Evolutionary conservation across 2,329 filamentous ascomycete species (phyloP), one percentile per base, ranked within the genome.

Genomic region (Xylaria sp.): DNA sequence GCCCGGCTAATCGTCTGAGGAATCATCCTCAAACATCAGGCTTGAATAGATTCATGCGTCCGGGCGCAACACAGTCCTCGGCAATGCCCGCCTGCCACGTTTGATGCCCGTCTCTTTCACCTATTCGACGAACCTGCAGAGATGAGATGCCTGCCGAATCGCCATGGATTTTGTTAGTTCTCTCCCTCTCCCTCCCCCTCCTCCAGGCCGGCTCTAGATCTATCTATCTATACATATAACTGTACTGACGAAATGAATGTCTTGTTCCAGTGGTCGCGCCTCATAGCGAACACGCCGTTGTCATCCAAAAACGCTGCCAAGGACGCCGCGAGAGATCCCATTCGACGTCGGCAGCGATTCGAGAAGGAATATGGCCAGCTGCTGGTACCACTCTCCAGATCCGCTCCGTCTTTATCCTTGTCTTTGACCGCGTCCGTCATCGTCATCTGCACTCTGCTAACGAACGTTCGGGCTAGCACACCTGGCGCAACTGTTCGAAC

Each of bases 351-450:
- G 70, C 86, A 90, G 78, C 88, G 89, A 66, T 91, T 91, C 78
- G 89, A 90, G 78, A 89, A 88, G 79, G 88, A 90, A 79, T 91
- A 91, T 76, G 85, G 83, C 71, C 86, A 88, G 75, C 81, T 91
- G 71, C 78, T 91, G 79, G 88, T 90, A 79, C 79, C 84, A 41
- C 49, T 28, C 36, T 36, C 65, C 33, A 57, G 31, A 57, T 25
- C 54, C 9, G 31, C 18, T 64, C 43, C 49, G 33, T 36, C 33
- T 36, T 2, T 36, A 10, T 36, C 33, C 9, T 36, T n/a, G 43
- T 36, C 46, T 41, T 52, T 52, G 43, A 51, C 46, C 15, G 12
- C 39, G 8, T 33, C 20, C 23, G 31, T 41, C 39, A 5, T 36
- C 20, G 25, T 54, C 9, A 9, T 67, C 49, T 48, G 62, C 66